Conservation (phyloP, 2,329 filamentous ascomycete species). For the Colletotrichum musae region DNA sequence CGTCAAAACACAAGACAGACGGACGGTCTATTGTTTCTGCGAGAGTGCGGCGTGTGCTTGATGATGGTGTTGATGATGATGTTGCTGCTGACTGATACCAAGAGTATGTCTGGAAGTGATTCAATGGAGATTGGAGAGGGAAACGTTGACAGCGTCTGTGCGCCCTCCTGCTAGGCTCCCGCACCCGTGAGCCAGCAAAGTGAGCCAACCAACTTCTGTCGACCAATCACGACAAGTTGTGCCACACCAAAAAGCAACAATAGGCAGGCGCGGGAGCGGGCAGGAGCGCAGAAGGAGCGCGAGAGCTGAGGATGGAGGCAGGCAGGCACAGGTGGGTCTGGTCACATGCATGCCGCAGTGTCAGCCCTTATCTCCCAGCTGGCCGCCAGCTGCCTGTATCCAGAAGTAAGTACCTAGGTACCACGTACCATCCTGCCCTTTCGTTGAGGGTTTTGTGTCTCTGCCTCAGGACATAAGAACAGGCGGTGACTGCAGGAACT, state of each 20-base stretch:
- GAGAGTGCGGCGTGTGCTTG: background rate
- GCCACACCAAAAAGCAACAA: too few relatives aligned
- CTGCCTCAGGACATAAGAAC: conserved; percentile 25
- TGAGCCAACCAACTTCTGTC: background rate
- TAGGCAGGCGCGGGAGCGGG: background rate
- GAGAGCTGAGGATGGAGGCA: background rate
- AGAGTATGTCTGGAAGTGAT: too few relatives aligned
- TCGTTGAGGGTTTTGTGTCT: background rate
- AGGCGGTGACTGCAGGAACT: conserved; percentile 38
- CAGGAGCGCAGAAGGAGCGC: background rate
- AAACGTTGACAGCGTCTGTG: background rate
- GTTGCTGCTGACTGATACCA: conserved; percentile 4
- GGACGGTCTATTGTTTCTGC: conserved; percentile 10
- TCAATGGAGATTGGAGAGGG: background rate
- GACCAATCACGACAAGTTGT: too few relatives aligned
- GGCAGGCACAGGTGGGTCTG: background rate
- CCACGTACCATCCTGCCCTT: background rate
- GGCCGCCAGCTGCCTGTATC: background rate
- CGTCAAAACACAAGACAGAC: conserved; percentile 23
- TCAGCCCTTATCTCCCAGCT: background rate
- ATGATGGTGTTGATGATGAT: background rate
- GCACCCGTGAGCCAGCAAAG: background rate
- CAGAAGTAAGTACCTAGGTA: background rate
- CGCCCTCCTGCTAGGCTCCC: background rate
- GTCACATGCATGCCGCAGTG: too few relatives aligned